These are phyloP conservation scores for Ciborinia camelliae DNA, from an alignment of 2,329 filamentous ascomycete genomes.

Conservation along the genomic window DNA sequence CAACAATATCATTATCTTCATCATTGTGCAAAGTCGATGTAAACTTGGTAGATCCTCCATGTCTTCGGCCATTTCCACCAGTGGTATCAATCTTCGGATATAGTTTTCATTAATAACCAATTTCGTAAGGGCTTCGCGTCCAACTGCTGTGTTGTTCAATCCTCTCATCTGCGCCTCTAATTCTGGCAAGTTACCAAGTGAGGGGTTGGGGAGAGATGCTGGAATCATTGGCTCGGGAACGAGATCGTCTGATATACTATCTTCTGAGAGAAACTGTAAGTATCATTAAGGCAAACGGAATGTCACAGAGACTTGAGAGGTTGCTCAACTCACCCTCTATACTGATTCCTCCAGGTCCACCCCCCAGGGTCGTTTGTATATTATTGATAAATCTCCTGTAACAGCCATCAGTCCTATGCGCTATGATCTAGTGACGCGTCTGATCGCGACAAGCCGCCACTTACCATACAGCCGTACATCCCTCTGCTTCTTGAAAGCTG, in stretches of 20 bases:
- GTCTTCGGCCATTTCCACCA: slow-evolving; percentile 87
- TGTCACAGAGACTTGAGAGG: background rate
- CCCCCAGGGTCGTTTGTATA: slow-evolving; percentile 66
- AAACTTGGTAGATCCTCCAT: slow-evolving; percentile 82
- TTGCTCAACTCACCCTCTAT: slow-evolving; percentile 9
- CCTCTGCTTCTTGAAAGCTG: slow-evolving; percentile 96
- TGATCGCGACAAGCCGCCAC: slow-evolving; percentile 30
- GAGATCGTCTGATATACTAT: slow-evolving; percentile 82
- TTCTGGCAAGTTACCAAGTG: slow-evolving; percentile 78
- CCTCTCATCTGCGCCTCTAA: slow-evolving; percentile 81
- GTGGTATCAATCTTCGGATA: slow-evolving; percentile 77
- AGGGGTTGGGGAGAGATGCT: slow-evolving; percentile 72
- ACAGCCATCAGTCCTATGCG: slow-evolving; percentile 18
- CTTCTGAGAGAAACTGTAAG: slow-evolving; percentile 51
- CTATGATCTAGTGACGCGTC: background rate
- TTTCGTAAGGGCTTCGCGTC: slow-evolving; percentile 83
- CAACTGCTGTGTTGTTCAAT: slow-evolving; percentile 68
- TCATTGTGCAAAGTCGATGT: slow-evolving; percentile 92
- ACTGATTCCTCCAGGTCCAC: slow-evolving; percentile 62
- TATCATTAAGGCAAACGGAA: background rate
- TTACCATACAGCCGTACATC: slow-evolving; percentile 88
- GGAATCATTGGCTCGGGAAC: slow-evolving; percentile 68
- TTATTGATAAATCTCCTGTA: slow-evolving; percentile 84
- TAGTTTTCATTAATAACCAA: slow-evolving; percentile 84
- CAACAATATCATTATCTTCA: slow-evolving; percentile 91